Evolutionary conservation across 2,329 filamentous ascomycete genomes (phyloP), one percentile per base, ranked within the genome.

Genomic region (Bertia moriformis): DNA sequence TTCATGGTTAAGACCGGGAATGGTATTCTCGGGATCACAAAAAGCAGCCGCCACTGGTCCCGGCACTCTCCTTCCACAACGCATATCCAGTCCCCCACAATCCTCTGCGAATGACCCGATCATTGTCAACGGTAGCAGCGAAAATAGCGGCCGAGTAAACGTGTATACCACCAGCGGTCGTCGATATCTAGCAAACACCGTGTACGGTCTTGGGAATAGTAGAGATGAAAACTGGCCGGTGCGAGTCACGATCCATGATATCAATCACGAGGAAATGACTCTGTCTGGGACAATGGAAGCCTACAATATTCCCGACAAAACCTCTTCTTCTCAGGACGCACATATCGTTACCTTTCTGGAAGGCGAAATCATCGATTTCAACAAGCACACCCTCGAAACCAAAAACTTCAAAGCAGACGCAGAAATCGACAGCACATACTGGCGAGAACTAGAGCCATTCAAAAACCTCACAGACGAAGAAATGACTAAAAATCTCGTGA

Each of bases 281-380:
- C 52, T 80, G 14, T 69, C 71, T n/a, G 75, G 74, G 2, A 79
- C 72, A 3, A 80, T 80, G 75, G 73, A 78, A 53, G 75, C 75
- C 2, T 78, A 75, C 55, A 74, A 80, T 47, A 74, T 79, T 10
- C 75, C 75, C 2, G 59, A 65, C 42, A 65, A 66, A 40, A 61
- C 63, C 4, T 56, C 56, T 0, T 51, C 54, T 5, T 56, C 52
- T 1, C 53, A 57, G 27, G 56, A 58, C 27, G 59, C 60, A 14
- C 62, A 63, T 41, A 79, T 79, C 39, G 69, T 71, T 10, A 78
- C 73, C 1, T 80, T 73, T 48, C 62, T 80, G 30, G 74, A 78
- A 58, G 75, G 75, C 40, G 75, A 80, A 48, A 78, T 80, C 41
- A 69, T 80, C 42, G 75, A 80, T 49, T 71, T 80, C 45, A 62